Evolutionary conservation across 176 grass and related monocot genomes (phyloP).

Genomic region (Aegilops sharonensis): DNA sequence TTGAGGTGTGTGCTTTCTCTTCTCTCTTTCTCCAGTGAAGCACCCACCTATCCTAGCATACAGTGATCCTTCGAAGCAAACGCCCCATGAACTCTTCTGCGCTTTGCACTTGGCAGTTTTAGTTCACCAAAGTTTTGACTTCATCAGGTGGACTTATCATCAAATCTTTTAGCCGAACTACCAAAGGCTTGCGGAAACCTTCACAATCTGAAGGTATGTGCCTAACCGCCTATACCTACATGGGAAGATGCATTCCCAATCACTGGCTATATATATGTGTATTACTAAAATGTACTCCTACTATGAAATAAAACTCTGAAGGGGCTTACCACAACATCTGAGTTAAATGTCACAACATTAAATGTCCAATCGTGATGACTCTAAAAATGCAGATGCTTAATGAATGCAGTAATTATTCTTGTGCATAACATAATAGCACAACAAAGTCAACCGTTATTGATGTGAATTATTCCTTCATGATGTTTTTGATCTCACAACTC

Average conservation of each 20-base stretch:
- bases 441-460: not conserved
- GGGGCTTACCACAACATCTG: not conserved
- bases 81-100: slow-evolving; percentile 3
- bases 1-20: slow-evolving; percentile 47
- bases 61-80: not conserved
- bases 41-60: not conserved
- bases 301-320: not conserved
- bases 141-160: slow-evolving; percentile 80
- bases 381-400: not conserved
- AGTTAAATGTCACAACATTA: slow-evolving; percentile 20
- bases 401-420: slow-evolving; percentile 1
- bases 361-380: not conserved
- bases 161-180: slow-evolving; percentile 74
- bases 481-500: not conserved
- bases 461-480: not conserved
- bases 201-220: slow-evolving; percentile 68
- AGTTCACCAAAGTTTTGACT: slow-evolving; percentile 16
- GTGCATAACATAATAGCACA: not conserved
- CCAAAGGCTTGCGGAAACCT: slow-evolving; percentile 74
- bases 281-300: not conserved
- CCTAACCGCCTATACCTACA: slow-evolving; percentile 18
- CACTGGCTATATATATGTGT: not conserved
- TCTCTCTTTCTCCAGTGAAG: not conserved
- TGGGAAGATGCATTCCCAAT: slow-evolving; percentile 16
- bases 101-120: slow-evolving; percentile 16